These are phyloP conservation scores for Micromonas pusilla DNA, from an alignment of 139 green algal species.

Conservation along the genomic window DNA sequence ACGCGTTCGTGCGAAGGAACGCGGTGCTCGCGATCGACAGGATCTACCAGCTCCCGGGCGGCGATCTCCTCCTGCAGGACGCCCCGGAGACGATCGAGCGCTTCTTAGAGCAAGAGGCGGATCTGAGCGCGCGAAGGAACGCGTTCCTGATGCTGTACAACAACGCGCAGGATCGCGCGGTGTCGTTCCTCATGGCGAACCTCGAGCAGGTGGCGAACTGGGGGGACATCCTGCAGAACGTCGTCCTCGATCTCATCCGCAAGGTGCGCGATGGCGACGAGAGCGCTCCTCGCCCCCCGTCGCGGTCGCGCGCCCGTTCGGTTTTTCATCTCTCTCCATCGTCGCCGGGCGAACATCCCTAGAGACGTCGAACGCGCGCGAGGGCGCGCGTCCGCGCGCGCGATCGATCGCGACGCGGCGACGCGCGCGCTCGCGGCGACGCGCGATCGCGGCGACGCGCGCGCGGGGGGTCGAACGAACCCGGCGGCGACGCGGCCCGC, in stretches of 20 bases:
- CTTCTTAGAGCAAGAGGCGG: conserved; percentile 68
- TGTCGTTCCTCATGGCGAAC: conserved; percentile 78
- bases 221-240: conserved; percentile 93
- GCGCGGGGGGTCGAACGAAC: too few relatives aligned
- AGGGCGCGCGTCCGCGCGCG: too few relatives aligned
- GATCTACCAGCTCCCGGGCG: conserved; percentile 88
- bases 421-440: too few relatives aligned
- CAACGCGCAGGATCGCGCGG: conserved; percentile 68
- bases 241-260: conserved; percentile 88
- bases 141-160: conserved; percentile 87
- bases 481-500: too few relatives aligned
- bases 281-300: background rate
- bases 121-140: conserved; percentile 87
- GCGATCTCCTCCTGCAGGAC: conserved; percentile 84
- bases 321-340: background rate
- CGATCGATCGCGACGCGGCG: too few relatives aligned
- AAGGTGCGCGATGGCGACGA: conserved; percentile 53
- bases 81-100: conserved; percentile 89
- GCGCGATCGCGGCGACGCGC: too few relatives aligned
- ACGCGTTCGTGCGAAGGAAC: conserved; percentile 93
- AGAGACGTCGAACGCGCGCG: background rate
- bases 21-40: conserved; percentile 88
- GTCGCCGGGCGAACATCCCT: background rate
- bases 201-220: conserved; percentile 79
- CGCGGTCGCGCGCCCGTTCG: too few relatives aligned